Evolutionary conservation across 352 stramenopile genomes (phyloP).

Genomic region (Phytophthora ramorum): DNA sequence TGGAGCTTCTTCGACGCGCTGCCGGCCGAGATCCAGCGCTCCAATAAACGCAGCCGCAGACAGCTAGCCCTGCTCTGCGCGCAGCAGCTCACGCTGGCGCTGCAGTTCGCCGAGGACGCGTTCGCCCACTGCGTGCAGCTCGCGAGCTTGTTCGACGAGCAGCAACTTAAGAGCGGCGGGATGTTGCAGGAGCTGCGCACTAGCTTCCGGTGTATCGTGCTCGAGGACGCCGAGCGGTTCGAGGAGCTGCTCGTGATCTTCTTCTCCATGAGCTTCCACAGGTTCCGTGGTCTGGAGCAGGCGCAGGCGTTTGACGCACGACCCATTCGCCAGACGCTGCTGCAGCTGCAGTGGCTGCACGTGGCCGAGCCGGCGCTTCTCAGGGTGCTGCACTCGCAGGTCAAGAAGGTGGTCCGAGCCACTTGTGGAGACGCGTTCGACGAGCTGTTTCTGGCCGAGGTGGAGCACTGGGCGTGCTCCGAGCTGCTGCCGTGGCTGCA

Average conservation of each 20-base stretch:
- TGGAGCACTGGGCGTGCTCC: constrained; percentile 60
- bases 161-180: constrained; percentile 13
- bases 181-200: constrained; percentile 63
- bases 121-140: constrained; percentile 76
- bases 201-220: constrained; percentile 61
- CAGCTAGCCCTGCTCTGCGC: constrained; percentile 54
- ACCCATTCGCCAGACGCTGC: constrained; percentile 53
- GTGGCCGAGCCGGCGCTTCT: constrained; percentile 57
- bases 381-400: constrained; percentile 65
- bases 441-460: constrained; percentile 48
- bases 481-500: constrained; percentile 72
- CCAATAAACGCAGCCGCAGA: constrained; percentile 27
- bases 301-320: constrained; percentile 55
- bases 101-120: constrained; percentile 77
- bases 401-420: constrained; percentile 52
- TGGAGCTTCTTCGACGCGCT: constrained; percentile 64
- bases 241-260: constrained; percentile 72
- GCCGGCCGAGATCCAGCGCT: constrained; percentile 12
- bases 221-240: constrained; percentile 65
- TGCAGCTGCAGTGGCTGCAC: constrained; percentile 68
- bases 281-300: constrained; percentile 64
- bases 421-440: constrained; percentile 63
- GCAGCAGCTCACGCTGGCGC: constrained; percentile 73
- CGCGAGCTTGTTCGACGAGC: constrained; percentile 61
- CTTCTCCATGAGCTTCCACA: constrained; percentile 80